Base-by-base conservation (phyloP, 2,329 filamentous ascomycete genomes). In the Colletotrichum musae region DNA sequence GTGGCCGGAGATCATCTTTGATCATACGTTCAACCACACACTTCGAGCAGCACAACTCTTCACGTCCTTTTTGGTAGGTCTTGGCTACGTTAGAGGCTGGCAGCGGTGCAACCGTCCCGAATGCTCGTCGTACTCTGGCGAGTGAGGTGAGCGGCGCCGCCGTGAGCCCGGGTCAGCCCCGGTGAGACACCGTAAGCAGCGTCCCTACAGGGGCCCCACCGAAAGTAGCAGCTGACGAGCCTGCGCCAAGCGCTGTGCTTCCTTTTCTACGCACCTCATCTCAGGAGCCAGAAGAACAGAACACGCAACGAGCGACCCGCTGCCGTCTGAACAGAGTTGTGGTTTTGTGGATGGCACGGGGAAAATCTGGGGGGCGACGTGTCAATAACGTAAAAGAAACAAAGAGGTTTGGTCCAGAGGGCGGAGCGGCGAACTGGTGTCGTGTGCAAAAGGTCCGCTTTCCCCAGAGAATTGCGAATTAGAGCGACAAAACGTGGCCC, bases 371-470 rank as follows among this genome's bases (percentile, higher is more conserved):
- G 66, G 62, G 52, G 45, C 21, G 45, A 51, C 21, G n/a, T 57
- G 57, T 52, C 59, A 52, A 58, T 69, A 60, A 61, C 66, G 66
- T 69, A 69, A 69, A 7, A 66, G 28, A 66, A 69, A 69, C 43
- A 12, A 12, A 43, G 7, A 36, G 60, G 21, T 18, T 47, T 32
- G 18, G 45, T 32, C 48, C 48, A 45, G 18, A 16, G 21, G 15
- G 16, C 28, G 28, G n/a, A 48, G 32, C 36, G 26, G 28, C 54
- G 41, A 36, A 24, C 2, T 41, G 15, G 43, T 59, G 24, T 59
- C 62, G 66, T 60, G 36, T 51, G 15, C 36, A 51, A 57, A 36
- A 53, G 32, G 50, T 66, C 62, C 66, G 58, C 66, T 66, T 63
- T 60, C 50, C 50, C 50, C 41, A 51, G 62, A 52, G 18, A 18